A percentile compares a stretch with the other conserved stretches of the same genome.
These are phyloP conservation scores for Aspergillus fijiensis DNA, from an alignment of 2,329 filamentous ascomycete genomes.

Conservation along the genomic window DNA sequence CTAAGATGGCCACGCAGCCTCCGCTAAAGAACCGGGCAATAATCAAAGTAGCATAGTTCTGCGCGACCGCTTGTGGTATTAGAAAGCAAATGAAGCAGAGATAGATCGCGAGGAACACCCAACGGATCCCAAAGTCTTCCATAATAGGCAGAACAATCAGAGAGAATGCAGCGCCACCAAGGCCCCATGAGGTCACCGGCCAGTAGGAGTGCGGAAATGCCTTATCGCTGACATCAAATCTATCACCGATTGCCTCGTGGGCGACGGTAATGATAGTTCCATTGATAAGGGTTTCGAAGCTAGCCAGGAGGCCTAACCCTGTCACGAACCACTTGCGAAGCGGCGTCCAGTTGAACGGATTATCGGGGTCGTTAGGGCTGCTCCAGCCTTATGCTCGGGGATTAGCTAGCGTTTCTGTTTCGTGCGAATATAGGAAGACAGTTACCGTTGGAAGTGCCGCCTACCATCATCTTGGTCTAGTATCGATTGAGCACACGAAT, in stretches of 20 bases:
- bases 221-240: slow-evolving; percentile 31
- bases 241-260: slow-evolving; percentile 37
- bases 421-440: too few relatives aligned
- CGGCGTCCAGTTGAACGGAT: slow-evolving; percentile 41
- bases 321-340: slow-evolving; percentile 39
- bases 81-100: slow-evolving; percentile 41
- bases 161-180: slow-evolving; percentile 30
- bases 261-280: slow-evolving; percentile 42
- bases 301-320: slow-evolving; percentile 28
- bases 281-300: slow-evolving; percentile 36
- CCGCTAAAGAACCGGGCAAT: slow-evolving; percentile 46
- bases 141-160: slow-evolving; percentile 34
- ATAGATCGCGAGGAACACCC: slow-evolving; percentile 42
- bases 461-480: too few relatives aligned
- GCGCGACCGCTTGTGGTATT: slow-evolving; percentile 43
- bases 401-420: too few relatives aligned
- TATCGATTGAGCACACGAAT: too few relatives aligned
- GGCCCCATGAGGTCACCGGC: slow-evolving; percentile 34
- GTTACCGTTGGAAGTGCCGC: too few relatives aligned
- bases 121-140: slow-evolving; percentile 44
- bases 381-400: neutral
- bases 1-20: slow-evolving; percentile 40
- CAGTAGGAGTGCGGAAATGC: slow-evolving; percentile 35
- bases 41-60: slow-evolving; percentile 47
- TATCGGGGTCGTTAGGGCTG: slow-evolving; percentile 29